Base-by-base conservation (phyloP, 2,329 filamentous ascomycete species). In the Zasmidium angulare region DNA sequence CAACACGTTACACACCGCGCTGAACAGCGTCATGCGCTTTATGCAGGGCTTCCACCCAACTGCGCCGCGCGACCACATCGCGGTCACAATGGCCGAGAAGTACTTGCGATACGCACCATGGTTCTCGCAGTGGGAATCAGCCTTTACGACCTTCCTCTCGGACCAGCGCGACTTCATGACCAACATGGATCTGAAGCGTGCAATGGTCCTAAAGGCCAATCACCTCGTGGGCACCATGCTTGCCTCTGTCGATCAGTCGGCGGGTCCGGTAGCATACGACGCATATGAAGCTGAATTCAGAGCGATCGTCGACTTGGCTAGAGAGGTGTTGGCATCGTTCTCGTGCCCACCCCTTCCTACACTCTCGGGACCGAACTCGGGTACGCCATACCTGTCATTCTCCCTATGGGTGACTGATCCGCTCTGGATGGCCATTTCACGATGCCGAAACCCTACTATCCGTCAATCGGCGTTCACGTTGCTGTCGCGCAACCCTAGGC, bases 141-240 rank as follows among this genome's bases (percentile, higher is more conserved):
- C 67, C 2, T 72, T 72, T 56, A 69, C 69, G 9, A 36, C 57
- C 1, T 72, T 63, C 48, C 58, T 72, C 14, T 65, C 67, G 4
- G 62, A 65, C 7, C 61, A 66, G 48, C 63, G 65, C 26, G 67
- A 64, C 21, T 60, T 56, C 57, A 66, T 72, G 62, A 60, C 62
- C 24, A 68, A 71, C 56, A 65, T 69, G 59, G 70, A 72, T 55
- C 61, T 70, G 50, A 72, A 72, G 58, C 65, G 69, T 22, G 69
- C 69, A 2, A 72, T 72, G 69, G 70, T 72, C n/a, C 64, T 72
- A n/a, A 72, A 72, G 55, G 67, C 70, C 22, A 72, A 72, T 51
- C 69, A 72, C 52, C 62, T 72, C 22, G 69, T 72, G 23, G 69
- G 69, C 12, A 71, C 66, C 10, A 69, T 72, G 70, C 66, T 72